These are phyloP conservation scores for Neoboletus subvelutipes DNA, from an alignment of 768 basidiomycete species.

Conservation along the genomic window DNA sequence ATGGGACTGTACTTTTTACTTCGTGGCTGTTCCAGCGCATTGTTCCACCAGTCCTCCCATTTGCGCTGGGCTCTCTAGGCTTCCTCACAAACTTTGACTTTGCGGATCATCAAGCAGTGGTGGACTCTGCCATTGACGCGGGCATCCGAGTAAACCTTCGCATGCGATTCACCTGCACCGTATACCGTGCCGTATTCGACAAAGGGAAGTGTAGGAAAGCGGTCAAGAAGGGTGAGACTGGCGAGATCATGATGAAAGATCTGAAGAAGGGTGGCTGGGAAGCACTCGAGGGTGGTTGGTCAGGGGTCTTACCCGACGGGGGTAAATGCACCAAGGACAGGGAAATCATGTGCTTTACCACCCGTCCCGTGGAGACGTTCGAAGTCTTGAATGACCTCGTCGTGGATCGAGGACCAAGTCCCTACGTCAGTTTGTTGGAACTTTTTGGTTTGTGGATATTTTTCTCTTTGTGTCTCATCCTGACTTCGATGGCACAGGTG, in stretches of 20 bases:
- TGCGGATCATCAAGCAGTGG: slow-evolving; percentile 75
- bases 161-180: slow-evolving; percentile 99
- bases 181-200: slow-evolving; percentile 88
- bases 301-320: slow-evolving; percentile 42
- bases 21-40: slow-evolving; percentile 99
- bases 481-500: slow-evolving; percentile 53
- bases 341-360: slow-evolving; percentile 98
- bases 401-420: slow-evolving; percentile 96
- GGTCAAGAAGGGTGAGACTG: slow-evolving; percentile 89
- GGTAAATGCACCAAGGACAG: slow-evolving; percentile 72
- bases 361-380: slow-evolving; percentile 91
- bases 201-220: slow-evolving; percentile 71
- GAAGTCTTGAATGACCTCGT: slow-evolving; percentile 97
- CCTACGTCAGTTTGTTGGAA: slow-evolving; percentile 93
- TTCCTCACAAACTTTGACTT: slow-evolving; percentile 98
- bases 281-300: slow-evolving; percentile 82
- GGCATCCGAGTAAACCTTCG: slow-evolving; percentile 97
- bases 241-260: slow-evolving; percentile 96
- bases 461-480: not conserved
- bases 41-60: slow-evolving; percentile 97
- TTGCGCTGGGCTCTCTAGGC: slow-evolving; percentile 94
- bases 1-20: slow-evolving; percentile 97
- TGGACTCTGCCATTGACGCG: slow-evolving; percentile 85
- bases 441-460: slow-evolving; percentile 74
- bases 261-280: slow-evolving; percentile 93